Conservation (phyloP, 345 rosid genomes). For the Syzygium aromaticum region DNA sequence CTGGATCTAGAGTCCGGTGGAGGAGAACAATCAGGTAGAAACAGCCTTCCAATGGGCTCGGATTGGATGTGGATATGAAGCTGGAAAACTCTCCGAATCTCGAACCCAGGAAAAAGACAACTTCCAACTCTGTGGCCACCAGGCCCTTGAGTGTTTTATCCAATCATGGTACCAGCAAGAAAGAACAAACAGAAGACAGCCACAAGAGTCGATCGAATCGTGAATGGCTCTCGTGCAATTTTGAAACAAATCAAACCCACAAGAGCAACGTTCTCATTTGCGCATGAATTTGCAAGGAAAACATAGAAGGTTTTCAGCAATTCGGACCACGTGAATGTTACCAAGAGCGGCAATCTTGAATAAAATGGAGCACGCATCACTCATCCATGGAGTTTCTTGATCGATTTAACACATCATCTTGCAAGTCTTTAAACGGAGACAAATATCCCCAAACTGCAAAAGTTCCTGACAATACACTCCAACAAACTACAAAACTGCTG, state of each 20-base stretch:
- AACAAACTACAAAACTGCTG: slow-evolving; percentile 36
- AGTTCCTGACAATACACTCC: background rate
- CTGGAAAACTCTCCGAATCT: background rate
- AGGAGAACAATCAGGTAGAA: background rate
- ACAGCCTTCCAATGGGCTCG: background rate
- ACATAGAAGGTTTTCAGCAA: background rate
- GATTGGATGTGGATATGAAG: background rate
- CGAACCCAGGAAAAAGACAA: background rate
- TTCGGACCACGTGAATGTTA: background rate
- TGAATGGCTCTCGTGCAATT: background rate
- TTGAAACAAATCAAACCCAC: background rate
- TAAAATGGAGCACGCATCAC: background rate
- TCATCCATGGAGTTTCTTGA: background rate
- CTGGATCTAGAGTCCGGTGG: background rate
- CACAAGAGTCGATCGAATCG: background rate
- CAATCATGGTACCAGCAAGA: background rate
- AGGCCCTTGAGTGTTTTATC: background rate
- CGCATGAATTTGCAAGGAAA: background rate
- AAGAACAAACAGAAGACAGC: background rate
- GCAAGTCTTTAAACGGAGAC: background rate
- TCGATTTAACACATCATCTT: background rate
- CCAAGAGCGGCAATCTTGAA: background rate
- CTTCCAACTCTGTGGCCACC: background rate
- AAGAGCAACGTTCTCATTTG: too few species aligned
- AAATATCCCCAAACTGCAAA: background rate